Evolutionary conservation across 768 basidiomycete species (phyloP).

Genomic region (Termitomyces sp.): DNA sequence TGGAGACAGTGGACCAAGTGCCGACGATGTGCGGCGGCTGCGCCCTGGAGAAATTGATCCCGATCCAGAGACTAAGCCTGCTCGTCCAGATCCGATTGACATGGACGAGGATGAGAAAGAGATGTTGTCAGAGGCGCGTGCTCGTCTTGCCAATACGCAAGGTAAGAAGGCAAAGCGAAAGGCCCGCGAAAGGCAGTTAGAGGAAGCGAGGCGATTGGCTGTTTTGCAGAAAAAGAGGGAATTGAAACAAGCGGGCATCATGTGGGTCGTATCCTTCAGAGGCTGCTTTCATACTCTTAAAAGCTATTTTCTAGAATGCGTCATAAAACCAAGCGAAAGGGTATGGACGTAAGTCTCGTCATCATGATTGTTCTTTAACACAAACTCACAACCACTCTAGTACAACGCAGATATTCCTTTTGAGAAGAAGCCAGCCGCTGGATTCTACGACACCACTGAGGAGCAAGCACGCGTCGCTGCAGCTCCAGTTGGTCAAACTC

Average conservation of each 20-base stretch:
- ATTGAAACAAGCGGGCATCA: constrained; percentile 96
- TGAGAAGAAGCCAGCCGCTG: constrained; percentile 92
- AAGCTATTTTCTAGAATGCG: constrained; percentile 60
- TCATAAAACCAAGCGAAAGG: constrained; percentile 91
- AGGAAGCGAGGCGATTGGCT: constrained; percentile 92
- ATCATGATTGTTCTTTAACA: constrained; percentile 1
- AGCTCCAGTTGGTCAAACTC: constrained; percentile 89
- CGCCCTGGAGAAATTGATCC: constrained; percentile 98
- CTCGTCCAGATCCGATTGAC: constrained; percentile 97
- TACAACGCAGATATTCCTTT: constrained; percentile 99
- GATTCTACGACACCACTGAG: constrained; percentile 96
- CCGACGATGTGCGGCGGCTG: constrained; percentile 87
- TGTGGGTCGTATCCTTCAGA: constrained; percentile 46
- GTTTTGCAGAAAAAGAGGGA: constrained; percentile 98
- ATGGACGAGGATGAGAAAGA: constrained; percentile 99
- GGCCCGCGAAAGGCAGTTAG: constrained; percentile 93
- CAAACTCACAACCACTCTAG: constrained; percentile 34
- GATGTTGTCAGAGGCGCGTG: constrained; percentile 98
- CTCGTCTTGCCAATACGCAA: constrained; percentile 96
- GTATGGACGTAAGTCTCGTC: constrained; percentile 81
- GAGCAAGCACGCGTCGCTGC: constrained; percentile 83
- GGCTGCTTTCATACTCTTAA: constrained; percentile 5
- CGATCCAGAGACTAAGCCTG: constrained; percentile 97
- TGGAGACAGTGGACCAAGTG: constrained; percentile 77
- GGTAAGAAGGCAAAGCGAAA: constrained; percentile 99